phyloP scores from a whole-genome alignment of 148 eudicot genomes.

The Diospyros kaki region DNA sequence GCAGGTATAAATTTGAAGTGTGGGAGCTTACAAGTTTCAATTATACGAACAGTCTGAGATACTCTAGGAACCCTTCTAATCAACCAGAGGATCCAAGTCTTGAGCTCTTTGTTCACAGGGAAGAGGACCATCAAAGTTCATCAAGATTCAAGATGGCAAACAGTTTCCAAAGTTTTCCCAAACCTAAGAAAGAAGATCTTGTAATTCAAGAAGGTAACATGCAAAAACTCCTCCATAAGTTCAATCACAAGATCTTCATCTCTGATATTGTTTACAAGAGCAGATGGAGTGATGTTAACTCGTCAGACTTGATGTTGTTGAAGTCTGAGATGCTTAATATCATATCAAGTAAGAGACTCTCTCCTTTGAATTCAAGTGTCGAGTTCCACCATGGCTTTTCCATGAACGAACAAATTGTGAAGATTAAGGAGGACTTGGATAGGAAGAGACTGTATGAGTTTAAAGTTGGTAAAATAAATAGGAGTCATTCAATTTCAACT shows the following conservation, averaged over 20 bases:
- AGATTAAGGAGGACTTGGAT: too few species aligned
- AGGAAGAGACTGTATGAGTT: too few species aligned
- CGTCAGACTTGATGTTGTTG: conserved; percentile 23
- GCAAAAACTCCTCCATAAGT: neutral
- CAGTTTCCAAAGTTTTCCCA: too few species aligned
- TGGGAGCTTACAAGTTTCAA: conserved; percentile 11
- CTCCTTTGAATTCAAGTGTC: too few species aligned
- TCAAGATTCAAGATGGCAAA: conserved; percentile 12
- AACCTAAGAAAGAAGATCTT: too few species aligned
- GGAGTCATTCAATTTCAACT: neutral
- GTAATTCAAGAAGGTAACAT: neutral
- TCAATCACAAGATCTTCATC: conserved; percentile 21
- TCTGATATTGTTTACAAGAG: too few species aligned
- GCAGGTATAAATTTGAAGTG: neutral
- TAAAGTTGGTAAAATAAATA: neutral
- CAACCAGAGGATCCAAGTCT: conserved; percentile 5
- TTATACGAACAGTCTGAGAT: neutral
- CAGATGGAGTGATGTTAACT: conserved; percentile 24
- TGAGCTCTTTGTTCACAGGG: conserved; percentile 16
- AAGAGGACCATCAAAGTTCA: conserved; percentile 18
- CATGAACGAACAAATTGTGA: conserved; percentile 16
- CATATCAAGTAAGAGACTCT: too few species aligned
- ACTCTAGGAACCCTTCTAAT: conserved; percentile 3
- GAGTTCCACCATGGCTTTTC: neutral
- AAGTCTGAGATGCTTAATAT: too few species aligned